These are phyloP conservation scores for Hypoxylon sp. DNA, from an alignment of 2,329 filamentous ascomycete genomes.

Conservation along the genomic window DNA sequence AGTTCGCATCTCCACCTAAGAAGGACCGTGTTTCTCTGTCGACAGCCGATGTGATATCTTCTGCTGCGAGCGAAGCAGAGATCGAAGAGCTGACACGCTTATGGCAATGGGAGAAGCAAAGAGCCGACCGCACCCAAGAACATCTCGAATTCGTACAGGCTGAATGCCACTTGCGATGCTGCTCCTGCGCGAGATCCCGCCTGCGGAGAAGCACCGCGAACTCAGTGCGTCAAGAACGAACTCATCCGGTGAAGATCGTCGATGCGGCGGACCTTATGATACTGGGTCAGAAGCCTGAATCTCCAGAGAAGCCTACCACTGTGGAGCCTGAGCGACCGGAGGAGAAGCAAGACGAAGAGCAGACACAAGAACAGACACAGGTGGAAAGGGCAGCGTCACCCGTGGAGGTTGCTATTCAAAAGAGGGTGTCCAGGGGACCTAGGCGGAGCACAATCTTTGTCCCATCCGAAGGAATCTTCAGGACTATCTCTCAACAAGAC, in stretches of 20 bases:
- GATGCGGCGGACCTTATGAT: conserved; percentile 61
- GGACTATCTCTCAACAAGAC: conserved; percentile 69
- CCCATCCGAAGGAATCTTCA: conserved; percentile 73
- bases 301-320: conserved; percentile 50
- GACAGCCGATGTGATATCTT: conserved; percentile 66
- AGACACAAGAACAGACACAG: conserved; percentile 35
- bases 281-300: conserved; percentile 54
- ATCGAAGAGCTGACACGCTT: conserved; percentile 68
- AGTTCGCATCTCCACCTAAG: conserved; percentile 73
- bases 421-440: conserved; percentile 46
- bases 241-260: conserved; percentile 54
- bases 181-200: conserved; percentile 66
- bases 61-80: conserved; percentile 68
- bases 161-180: conserved; percentile 78
- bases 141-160: conserved; percentile 81
- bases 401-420: conserved; percentile 41
- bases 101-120: conserved; percentile 70
- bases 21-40: conserved; percentile 65
- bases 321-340: conserved; percentile 38
- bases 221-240: conserved; percentile 56
- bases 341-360: conserved; percentile 24
- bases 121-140: conserved; percentile 77
- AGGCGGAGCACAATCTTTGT: conserved; percentile 69
- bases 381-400: conserved; percentile 47
- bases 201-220: conserved; percentile 51